Base-by-base conservation (phyloP, 208 protist species). In the Crithidia mellificae region DNA sequence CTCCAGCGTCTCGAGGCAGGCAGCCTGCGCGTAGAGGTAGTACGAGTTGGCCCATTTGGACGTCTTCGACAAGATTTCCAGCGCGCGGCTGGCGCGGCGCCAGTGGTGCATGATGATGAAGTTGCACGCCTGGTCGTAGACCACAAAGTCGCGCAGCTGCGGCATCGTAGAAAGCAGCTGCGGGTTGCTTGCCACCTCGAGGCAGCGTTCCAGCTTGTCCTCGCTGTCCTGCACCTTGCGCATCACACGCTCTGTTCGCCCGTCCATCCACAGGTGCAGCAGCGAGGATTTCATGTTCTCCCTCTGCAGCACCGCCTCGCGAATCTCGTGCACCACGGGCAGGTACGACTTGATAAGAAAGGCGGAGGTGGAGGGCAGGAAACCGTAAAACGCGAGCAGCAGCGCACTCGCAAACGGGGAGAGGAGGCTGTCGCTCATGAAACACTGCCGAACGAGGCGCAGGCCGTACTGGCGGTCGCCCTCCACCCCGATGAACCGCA, bases 1-100 rank as follows among this genome's bases (percentile, higher is more conserved):
- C 61, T 74, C 70, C 54, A 88, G 59, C 87, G 89, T 87, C 44
- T 92, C 87, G 38, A 84, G 82, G 55, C 83, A 88, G 54, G 78
- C 84, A 0, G 67, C 87, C 38, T 84, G 74, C 17, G 47, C 59
- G 72, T 90, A 90, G 34, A 71, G 57, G 72, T 83, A 92, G 46
- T 81, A 83, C 57, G 82, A 74, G 41, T 80, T 72, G 8, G 80
- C 88, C 87, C 83, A 92, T 29, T 78, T 67, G 14, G 81, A 85
- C 6, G 74, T 81, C 50, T 75, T 59, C 38, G 78, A 77, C 29
- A 92, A 63, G 19, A 72, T 32, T 1, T 51, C 57, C 39, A 87
- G 80, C 14, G 55, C 59, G 27, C 56, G 49, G 6, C 76, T 74
- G 8, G 77, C 70, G 20, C 72, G 63, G 41, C 70, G 57, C 79